A percentile compares a stretch with the other conserved stretches of the same genome.
phyloP scores from a whole-genome alignment of 2,329 filamentous ascomycete genomes.

The Arthrinium puccinioides region DNA sequence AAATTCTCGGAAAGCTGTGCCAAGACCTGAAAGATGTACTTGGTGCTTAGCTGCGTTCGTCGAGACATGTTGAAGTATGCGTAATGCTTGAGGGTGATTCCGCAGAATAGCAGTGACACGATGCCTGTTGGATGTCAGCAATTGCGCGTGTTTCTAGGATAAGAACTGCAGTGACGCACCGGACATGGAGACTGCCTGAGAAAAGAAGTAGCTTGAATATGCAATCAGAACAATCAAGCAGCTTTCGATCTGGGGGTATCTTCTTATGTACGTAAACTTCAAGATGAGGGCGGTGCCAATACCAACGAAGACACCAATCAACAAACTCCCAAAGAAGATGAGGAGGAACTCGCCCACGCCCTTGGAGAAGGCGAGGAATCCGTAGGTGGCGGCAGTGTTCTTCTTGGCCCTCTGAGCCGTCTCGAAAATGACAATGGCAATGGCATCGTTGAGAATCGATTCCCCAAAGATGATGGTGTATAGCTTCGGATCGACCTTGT shows the following conservation, averaged over 20 bases:
- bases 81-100: slow-evolving; percentile 97
- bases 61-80: slow-evolving; percentile 99
- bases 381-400: slow-evolving; percentile 63
- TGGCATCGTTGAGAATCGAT: slow-evolving; percentile 95
- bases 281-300: slow-evolving; percentile 80
- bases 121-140: slow-evolving; percentile 55
- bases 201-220: slow-evolving; percentile 96
- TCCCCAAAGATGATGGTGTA: slow-evolving; percentile 99
- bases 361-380: slow-evolving; percentile 78
- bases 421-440: slow-evolving; percentile 97
- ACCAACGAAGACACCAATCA: slow-evolving; percentile 83
- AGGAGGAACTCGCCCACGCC: slow-evolving; percentile 91
- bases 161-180: slow-evolving; percentile 49
- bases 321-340: slow-evolving; percentile 88
- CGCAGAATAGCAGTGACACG: slow-evolving; percentile 92
- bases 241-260: slow-evolving; percentile 94
- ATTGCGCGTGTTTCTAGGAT: neutral
- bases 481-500: slow-evolving; percentile 97
- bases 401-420: slow-evolving; percentile 90
- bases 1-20: slow-evolving; percentile 97
- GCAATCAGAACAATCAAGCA: slow-evolving; percentile 89
- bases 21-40: slow-evolving; percentile 92
- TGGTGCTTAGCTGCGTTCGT: slow-evolving; percentile 92
- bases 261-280: slow-evolving; percentile 89
- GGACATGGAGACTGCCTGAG: slow-evolving; percentile 91